Evolutionary conservation across 2,329 filamentous ascomycete species (phyloP), one percentile per base, ranked within the genome.

Genomic region (Didymella keratinophila): DNA sequence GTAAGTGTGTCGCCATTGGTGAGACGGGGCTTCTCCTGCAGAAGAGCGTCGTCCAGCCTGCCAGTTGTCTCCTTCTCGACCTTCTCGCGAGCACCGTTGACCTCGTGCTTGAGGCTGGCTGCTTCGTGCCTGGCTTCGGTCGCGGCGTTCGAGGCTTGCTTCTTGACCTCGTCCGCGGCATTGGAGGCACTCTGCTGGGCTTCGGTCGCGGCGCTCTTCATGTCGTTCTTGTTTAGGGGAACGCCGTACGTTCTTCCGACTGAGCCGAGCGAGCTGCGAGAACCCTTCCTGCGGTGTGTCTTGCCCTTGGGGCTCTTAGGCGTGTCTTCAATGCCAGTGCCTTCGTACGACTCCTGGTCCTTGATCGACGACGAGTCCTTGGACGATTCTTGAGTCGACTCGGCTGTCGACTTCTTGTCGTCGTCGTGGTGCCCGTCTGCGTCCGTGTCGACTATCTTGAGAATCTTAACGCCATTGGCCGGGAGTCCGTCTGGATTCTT

Each of bases 1-100:
- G 77, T 79, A 63, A 84, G 68, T 39, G 77, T 75, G 47, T 81
- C 71, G 47, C 82, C 82, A 56, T 80, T 56, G 50, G 49, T 23
- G 34, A 39, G 34, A 14, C 50, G 45, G 12, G 56, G 56, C 51
- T 50, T 50, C 51, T 54, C 45, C n/a, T 54, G 56, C 41, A 58
- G 37, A 3, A 58, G 36, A 1, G n/a, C 39, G 18, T 58, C 41
- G 3, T 58, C 44, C 37, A 58, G 16, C 37, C 43, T 25, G 23
- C 42, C 21, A 18, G 14, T 39, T 11, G 30, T 21, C 16, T 30
- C 32, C 14, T 37, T 37, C 18, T 41, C 42, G 18, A 34, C 10
- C 11, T 28, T 28, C 34, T 56, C 45, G 14, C 25, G 50, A 3
- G 45, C 21, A 10, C 45, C 50, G 11, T 58, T 34, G 16, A 27